Percentiles rank a stretch among this genome's conserved stretches.
These are phyloP conservation scores for Penicillium rolfsii DNA, from an alignment of 2,329 filamentous ascomycete genomes.

Conservation along the genomic window DNA sequence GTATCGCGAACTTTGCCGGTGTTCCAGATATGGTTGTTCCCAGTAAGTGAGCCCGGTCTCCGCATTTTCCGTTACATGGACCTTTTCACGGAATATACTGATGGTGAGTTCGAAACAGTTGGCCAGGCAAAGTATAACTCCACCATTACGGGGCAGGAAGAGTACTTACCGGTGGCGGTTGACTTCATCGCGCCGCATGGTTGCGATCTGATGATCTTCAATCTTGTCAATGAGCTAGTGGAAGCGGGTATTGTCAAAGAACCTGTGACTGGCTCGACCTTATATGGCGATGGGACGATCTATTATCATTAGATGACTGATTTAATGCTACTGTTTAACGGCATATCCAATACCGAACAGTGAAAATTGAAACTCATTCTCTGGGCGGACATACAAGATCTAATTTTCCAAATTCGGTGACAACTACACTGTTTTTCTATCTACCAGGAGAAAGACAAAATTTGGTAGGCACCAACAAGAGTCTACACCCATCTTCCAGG, in stretches of 20 bases:
- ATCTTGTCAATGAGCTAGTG: conserved; percentile 58
- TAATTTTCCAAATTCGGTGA: no score
- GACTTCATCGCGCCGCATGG: conserved; percentile 62
- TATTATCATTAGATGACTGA: neutral
- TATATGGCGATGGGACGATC: conserved; percentile 4
- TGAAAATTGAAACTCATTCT: no score
- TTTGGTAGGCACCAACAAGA: no score
- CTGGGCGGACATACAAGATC: no score
- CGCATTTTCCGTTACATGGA: neutral
- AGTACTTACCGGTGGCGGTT: conserved; percentile 61
- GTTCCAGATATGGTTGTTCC: conserved; percentile 41
- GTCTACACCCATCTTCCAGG: no score
- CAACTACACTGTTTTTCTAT: no score
- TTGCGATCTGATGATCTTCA: conserved; percentile 63
- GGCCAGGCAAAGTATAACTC: conserved; percentile 42
- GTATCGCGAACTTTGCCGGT: conserved; percentile 38
- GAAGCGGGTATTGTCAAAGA: conserved; percentile 28
- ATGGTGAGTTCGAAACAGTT: conserved; percentile 24
- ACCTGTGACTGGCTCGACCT: conserved; percentile 6
- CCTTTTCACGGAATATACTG: neutral
- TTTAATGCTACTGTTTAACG: no score
- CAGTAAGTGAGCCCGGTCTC: neutral
- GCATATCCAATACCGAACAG: no score
- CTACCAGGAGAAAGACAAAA: no score
- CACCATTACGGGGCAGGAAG: conserved; percentile 47